Conservation (phyloP, 2,329 filamentous ascomycete species). For the Aurifilum marmelostoma region DNA sequence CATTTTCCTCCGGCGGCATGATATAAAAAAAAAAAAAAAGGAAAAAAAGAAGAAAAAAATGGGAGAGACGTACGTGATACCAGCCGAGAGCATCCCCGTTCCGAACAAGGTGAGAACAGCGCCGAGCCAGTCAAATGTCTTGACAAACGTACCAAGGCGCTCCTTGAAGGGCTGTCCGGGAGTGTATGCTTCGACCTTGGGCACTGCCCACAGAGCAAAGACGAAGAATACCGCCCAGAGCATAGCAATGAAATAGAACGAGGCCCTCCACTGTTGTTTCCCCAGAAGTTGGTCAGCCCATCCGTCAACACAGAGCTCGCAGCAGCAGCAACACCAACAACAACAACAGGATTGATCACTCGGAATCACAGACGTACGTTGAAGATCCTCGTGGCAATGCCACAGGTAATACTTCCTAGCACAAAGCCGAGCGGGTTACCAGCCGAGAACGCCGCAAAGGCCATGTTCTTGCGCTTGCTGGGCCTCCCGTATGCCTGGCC, state of each 20-base stretch:
- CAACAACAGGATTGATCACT: not conserved
- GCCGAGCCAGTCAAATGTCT: conserved; percentile 64
- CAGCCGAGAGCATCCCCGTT: conserved; percentile 66
- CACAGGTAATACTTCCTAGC: conserved; percentile 59
- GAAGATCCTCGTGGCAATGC: conserved; percentile 62
- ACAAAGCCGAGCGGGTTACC: conserved; percentile 47
- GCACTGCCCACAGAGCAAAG: conserved; percentile 64
- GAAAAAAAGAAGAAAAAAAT: no score
- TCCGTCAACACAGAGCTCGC: not conserved
- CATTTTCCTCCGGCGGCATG: no score
- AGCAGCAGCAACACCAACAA: not conserved
- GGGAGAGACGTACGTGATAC: conserved; percentile 54
- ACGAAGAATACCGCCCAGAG: conserved; percentile 64
- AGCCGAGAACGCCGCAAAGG: conserved; percentile 62
- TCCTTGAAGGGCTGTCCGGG: conserved; percentile 44
- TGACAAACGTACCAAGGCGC: conserved; percentile 46
- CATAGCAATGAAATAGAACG: conserved; percentile 64
- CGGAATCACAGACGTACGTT: conserved; percentile 37
- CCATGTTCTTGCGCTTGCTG: conserved; percentile 63
- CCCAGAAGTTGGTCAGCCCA: not conserved
- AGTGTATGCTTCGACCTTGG: conserved; percentile 52
- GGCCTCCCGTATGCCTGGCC: conserved; percentile 67
- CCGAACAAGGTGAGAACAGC: conserved; percentile 65
- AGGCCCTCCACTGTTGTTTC: conserved; percentile 58
- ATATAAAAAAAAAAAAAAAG: no score